Conservation (phyloP, 2,329 filamentous ascomycete species). For the Lachnellula willkommii region DNA sequence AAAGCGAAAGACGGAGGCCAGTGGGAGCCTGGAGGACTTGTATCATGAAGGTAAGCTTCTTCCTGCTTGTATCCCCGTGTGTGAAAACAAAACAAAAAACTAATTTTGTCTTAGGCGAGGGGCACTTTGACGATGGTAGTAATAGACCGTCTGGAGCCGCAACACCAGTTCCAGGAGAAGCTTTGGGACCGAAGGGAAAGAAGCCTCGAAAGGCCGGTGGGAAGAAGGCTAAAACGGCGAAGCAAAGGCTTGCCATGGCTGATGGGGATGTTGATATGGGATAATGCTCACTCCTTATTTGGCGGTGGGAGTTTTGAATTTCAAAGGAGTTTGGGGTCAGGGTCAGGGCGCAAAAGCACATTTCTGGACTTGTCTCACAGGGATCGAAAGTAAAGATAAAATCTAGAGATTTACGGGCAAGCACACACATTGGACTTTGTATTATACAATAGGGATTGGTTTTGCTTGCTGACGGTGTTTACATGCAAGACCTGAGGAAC, state of each 20-base stretch:
- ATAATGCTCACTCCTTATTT: not conserved
- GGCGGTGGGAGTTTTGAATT: not conserved
- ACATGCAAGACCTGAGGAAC: not conserved
- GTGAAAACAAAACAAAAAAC: constrained; percentile 31
- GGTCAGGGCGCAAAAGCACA: not conserved
- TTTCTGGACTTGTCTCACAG: not conserved
- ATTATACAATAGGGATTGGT: constrained; percentile 7
- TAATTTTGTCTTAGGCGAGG: constrained; percentile 66
- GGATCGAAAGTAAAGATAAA: not conserved
- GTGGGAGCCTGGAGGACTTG: constrained; percentile 83
- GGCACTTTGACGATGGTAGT: constrained; percentile 83
- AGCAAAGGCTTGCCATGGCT: constrained; percentile 63
- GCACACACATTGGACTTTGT: constrained; percentile 1
- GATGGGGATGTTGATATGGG: constrained; percentile 46
- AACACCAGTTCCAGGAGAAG: constrained; percentile 59
- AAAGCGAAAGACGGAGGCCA: constrained; percentile 51
- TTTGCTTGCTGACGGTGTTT: not conserved
- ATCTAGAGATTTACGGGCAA: constrained; percentile 1
- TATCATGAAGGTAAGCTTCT: constrained; percentile 87
- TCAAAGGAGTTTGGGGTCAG: not conserved
- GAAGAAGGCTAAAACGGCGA: constrained; percentile 64
- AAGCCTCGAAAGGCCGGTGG: constrained; percentile 46
- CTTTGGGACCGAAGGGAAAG: constrained; percentile 49
- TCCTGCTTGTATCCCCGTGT: constrained; percentile 10
- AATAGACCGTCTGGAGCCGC: constrained; percentile 81